These are phyloP conservation scores for Aspergillus persii DNA, from an alignment of 2,329 filamentous ascomycete genomes.

Conservation along the genomic window DNA sequence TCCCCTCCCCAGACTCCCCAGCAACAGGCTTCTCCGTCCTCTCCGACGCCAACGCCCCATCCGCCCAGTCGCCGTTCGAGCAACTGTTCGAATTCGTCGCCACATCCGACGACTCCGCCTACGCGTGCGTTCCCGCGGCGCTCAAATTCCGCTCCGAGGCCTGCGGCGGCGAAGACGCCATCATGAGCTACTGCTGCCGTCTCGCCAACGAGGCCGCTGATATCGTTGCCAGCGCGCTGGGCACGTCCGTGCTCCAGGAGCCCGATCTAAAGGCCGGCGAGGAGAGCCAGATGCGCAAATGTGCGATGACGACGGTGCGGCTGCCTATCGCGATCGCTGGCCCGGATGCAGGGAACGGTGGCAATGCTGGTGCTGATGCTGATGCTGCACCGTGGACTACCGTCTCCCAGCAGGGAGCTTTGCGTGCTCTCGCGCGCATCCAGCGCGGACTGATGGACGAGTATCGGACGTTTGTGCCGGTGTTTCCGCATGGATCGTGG, in stretches of 20 bases:
- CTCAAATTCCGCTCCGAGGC: slow-evolving; percentile 67
- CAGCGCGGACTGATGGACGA: slow-evolving; percentile 58
- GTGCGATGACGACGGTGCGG: slow-evolving; percentile 69
- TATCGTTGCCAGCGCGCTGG: slow-evolving; percentile 60
- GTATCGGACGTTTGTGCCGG: slow-evolving; percentile 67
- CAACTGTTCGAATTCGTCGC: slow-evolving; percentile 73
- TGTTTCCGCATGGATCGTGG: slow-evolving; percentile 59
- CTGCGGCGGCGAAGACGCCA: slow-evolving; percentile 70
- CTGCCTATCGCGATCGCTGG: slow-evolving; percentile 58
- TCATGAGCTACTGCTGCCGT: slow-evolving; percentile 59
- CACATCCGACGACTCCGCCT: slow-evolving; percentile 71
- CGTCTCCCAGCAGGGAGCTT: neutral
- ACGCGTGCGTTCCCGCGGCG: slow-evolving; percentile 69
- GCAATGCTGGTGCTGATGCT: neutral
- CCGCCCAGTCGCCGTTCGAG: slow-evolving; percentile 59
- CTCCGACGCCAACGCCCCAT: slow-evolving; percentile 44
- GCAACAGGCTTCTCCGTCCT: slow-evolving; percentile 21
- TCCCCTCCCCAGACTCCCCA: slow-evolving; percentile 40
- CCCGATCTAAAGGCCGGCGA: slow-evolving; percentile 28
- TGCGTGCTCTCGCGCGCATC: slow-evolving; percentile 30
- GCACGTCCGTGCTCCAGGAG: slow-evolving; percentile 67
- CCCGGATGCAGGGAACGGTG: neutral
- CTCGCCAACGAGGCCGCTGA: slow-evolving; percentile 61
- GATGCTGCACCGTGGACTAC: neutral
- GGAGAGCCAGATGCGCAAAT: slow-evolving; percentile 54